Percentiles rank a stretch among this genome's conserved stretches.
Conservation (phyloP, 2,329 filamentous ascomycete genomes). For the Hypoxylon sp. region DNA sequence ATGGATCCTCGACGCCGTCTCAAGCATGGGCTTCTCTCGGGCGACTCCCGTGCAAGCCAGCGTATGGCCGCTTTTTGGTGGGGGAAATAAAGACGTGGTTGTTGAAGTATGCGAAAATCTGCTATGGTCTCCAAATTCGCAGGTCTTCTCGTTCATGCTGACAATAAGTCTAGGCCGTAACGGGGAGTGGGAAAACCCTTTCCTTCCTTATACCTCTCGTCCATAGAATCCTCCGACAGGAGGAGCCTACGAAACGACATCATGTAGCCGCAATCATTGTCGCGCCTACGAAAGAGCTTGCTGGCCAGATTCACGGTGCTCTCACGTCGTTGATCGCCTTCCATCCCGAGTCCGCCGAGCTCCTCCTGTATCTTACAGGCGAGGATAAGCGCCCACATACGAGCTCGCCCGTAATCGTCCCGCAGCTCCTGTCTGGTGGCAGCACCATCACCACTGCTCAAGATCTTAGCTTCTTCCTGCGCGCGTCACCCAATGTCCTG, state of each 20-base stretch:
- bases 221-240: conserved; percentile 79
- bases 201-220: conserved; percentile 85
- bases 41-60: conserved; percentile 97
- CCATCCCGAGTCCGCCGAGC: conserved; percentile 78
- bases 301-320: conserved; percentile 87
- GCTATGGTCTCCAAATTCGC: background rate
- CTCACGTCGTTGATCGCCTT: conserved; percentile 80
- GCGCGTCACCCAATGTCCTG: conserved; percentile 84
- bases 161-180: conserved; percentile 71
- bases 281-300: conserved; percentile 91
- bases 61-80: conserved; percentile 84
- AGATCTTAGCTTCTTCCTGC: conserved; percentile 85
- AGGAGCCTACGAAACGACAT: conserved; percentile 86
- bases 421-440: conserved; percentile 88
- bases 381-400: conserved; percentile 63
- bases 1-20: conserved; percentile 87
- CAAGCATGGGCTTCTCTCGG: conserved; percentile 82
- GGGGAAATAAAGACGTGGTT: conserved; percentile 44
- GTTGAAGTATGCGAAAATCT: conserved; percentile 31
- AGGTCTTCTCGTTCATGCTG: background rate
- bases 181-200: conserved; percentile 89
- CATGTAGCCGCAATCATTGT: conserved; percentile 92
- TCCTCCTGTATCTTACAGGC: conserved; percentile 61
- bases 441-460: conserved; percentile 78
- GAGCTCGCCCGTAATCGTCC: conserved; percentile 67